Evolutionary conservation across 2,329 filamentous ascomycete species (phyloP).

Genomic region (Dactylellina cionopaga): DNA sequence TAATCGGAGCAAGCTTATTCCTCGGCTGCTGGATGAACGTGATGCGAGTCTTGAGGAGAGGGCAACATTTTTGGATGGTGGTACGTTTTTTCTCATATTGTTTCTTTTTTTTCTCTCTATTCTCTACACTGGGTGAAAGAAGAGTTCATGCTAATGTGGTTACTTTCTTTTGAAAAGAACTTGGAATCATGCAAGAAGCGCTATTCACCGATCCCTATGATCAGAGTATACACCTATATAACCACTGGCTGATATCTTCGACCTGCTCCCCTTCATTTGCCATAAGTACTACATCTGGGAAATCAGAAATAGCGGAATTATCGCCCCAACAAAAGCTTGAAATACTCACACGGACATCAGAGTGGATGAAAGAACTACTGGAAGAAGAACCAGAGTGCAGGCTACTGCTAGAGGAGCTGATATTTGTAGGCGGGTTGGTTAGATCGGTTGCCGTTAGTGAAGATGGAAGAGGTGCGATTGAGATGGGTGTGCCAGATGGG

Average conservation of each 20-base stretch:
- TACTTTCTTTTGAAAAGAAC: constrained; percentile 65
- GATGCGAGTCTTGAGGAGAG: constrained; percentile 72
- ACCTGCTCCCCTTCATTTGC: constrained; percentile 77
- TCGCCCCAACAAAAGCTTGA: constrained; percentile 69
- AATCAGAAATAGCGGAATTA: constrained; percentile 63
- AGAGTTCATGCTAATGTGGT: neutral
- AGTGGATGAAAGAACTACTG: constrained; percentile 74
- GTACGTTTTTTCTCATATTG: constrained; percentile 61
- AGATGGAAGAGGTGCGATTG: neutral
- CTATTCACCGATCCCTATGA: constrained; percentile 91
- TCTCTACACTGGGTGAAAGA: neutral
- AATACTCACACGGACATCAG: constrained; percentile 76
- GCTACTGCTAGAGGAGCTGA: constrained; percentile 37
- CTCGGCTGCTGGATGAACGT: constrained; percentile 77
- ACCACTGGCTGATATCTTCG: constrained; percentile 74
- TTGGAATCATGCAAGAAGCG: constrained; percentile 78
- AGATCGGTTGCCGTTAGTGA: too few relatives aligned
- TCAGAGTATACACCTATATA: constrained; percentile 97
- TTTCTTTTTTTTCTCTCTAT: neutral
- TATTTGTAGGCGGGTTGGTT: constrained; percentile 21
- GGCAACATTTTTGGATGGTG: constrained; percentile 75
- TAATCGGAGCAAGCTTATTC: constrained; percentile 83
- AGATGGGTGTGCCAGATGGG: neutral
- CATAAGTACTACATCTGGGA: too few relatives aligned
- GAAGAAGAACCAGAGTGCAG: constrained; percentile 61